Conservation (phyloP, 73 alveolate species). For the Symbiodinium natans region DNA sequence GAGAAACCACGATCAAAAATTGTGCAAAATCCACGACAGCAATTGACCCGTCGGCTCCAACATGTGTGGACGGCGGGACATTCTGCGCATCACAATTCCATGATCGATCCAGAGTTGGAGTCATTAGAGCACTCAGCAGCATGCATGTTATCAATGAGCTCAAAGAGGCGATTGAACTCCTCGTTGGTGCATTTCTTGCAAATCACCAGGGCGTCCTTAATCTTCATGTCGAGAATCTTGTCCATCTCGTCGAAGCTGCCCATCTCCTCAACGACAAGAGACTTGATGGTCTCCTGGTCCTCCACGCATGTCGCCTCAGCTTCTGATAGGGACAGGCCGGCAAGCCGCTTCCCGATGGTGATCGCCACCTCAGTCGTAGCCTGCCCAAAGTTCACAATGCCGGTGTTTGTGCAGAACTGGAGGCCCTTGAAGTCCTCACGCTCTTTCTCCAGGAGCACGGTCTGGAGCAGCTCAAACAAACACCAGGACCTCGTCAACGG, state of each 20-base stretch:
- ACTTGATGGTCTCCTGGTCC: neutral
- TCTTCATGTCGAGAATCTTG: neutral
- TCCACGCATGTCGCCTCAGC: neutral
- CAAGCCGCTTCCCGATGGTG: neutral
- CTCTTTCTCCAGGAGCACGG: slow-evolving; percentile 19
- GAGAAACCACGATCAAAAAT: too few relatives aligned
- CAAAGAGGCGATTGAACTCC: neutral
- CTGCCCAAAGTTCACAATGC: neutral
- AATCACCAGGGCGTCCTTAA: neutral
- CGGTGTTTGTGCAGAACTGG: neutral
- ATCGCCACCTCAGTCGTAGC: neutral
- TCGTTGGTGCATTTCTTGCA: neutral
- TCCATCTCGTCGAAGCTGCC: neutral
- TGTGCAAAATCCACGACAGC: too few relatives aligned
- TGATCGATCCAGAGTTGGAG: too few relatives aligned
- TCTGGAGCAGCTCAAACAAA: slow-evolving; percentile 58
- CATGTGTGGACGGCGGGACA: too few relatives aligned
- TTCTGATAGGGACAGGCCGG: neutral
- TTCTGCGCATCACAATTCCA: too few relatives aligned
- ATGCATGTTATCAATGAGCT: neutral
- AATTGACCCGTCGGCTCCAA: too few relatives aligned
- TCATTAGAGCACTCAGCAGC: neutral
- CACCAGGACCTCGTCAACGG: slow-evolving; percentile 77
- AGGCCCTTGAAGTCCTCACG: neutral
- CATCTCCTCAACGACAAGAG: neutral